A percentile compares a stretch with the other conserved stretches of the same genome.
Evolutionary conservation across 257 asterid genomes (phyloP).

Genomic region (Gynochthodes officinalis): DNA sequence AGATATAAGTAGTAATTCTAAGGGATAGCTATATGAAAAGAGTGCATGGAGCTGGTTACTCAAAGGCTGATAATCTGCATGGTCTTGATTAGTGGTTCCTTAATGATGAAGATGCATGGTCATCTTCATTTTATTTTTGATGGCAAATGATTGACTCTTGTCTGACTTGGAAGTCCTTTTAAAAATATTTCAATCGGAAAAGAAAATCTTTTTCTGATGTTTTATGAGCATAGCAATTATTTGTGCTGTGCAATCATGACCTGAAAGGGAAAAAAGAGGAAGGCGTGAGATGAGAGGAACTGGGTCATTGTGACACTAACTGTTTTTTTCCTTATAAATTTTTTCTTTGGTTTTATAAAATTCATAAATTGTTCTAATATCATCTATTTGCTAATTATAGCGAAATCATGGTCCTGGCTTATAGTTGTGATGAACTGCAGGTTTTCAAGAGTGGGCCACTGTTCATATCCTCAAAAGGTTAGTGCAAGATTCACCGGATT

Average conservation of each 20-base stretch:
- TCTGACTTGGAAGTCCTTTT: not conserved
- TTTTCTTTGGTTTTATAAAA: not conserved
- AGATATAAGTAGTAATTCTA: not conserved
- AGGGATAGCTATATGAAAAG: not conserved
- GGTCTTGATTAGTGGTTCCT: not conserved
- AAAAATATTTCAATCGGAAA: not conserved
- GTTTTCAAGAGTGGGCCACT: conserved; percentile 98
- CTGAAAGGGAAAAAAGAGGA: not conserved
- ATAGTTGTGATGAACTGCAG: conserved; percentile 42
- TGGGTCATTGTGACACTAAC: not conserved
- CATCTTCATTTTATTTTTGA: not conserved
- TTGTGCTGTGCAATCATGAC: not conserved
- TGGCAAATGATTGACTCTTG: not conserved
- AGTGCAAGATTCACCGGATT: conserved; percentile 19
- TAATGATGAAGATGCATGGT: not conserved
- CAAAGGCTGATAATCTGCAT: not conserved
- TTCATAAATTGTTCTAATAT: conserved; percentile 1
- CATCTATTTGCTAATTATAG: conserved; percentile 16
- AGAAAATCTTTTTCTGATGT: not conserved
- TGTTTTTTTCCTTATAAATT: not conserved
- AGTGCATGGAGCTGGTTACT: not conserved
- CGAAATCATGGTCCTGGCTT: not conserved
- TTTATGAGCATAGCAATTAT: not conserved
- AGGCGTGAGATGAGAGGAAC: not conserved
- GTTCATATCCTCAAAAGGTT: conserved; percentile 95